These are phyloP conservation scores for Fusarium dlaminii DNA, from an alignment of 2,329 filamentous ascomycete genomes.

Conservation along the genomic window DNA sequence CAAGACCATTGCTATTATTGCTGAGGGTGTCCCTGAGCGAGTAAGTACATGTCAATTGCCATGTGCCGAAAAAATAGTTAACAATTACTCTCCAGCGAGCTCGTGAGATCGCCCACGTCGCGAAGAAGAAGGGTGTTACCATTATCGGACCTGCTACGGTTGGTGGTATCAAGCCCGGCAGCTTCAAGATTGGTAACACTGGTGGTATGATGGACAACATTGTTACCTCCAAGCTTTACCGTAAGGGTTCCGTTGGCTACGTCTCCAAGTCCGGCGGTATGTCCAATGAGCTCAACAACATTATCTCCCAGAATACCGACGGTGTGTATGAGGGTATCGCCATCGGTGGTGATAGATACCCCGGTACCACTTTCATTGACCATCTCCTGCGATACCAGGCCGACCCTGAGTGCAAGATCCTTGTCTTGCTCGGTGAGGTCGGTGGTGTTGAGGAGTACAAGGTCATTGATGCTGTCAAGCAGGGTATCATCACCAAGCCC, in stretches of 20 bases:
- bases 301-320: conserved; percentile 94
- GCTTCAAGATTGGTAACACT: conserved; percentile 99
- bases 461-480: conserved; percentile 97
- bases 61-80: conserved; percentile 10
- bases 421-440: conserved; percentile 95
- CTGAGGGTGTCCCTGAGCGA: conserved; percentile 97
- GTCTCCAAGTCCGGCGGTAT: conserved; percentile 99
- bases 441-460: conserved; percentile 99
- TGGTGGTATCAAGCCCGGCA: conserved; percentile 98
- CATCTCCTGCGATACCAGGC: conserved; percentile 96
- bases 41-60: conserved; percentile 63
- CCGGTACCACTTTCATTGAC: conserved; percentile 99
- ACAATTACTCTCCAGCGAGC: conserved; percentile 71
- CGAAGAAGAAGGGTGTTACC: conserved; percentile 98
- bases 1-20: conserved; percentile 99
- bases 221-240: conserved; percentile 99
- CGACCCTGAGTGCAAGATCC: conserved; percentile 97
- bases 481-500: conserved; percentile 94
- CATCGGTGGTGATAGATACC: conserved; percentile 99
- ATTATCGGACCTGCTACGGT: conserved; percentile 99
- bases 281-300: conserved; percentile 99
- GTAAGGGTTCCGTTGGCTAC: conserved; percentile 97
- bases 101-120: conserved; percentile 96
- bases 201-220: conserved; percentile 99
- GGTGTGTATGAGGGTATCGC: conserved; percentile 99